phyloP scores from a whole-genome alignment of 805 yeast genomes.

The Wickerhamomyces bisporus region DNA sequence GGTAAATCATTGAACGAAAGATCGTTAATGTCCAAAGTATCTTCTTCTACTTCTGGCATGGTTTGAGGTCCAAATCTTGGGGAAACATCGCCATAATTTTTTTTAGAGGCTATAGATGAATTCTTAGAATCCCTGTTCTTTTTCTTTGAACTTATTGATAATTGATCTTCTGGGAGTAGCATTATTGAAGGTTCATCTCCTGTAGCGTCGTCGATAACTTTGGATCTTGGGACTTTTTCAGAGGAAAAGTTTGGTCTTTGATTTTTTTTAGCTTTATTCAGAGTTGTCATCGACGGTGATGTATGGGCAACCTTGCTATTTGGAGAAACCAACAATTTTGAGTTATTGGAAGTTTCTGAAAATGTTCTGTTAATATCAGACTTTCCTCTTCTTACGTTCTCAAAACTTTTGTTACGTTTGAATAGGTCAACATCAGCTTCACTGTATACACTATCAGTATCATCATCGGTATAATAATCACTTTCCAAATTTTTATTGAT shows the following conservation, averaged over 20 bases:
- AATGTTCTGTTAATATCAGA: neutral
- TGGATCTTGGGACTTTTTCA: constrained; percentile 65
- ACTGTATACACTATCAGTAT: constrained; percentile 21
- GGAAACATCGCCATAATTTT: neutral
- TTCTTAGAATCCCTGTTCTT: constrained; percentile 1
- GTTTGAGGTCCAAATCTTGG: neutral
- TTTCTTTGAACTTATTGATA: constrained; percentile 10
- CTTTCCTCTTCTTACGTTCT: constrained; percentile 1
- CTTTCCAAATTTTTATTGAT: constrained; percentile 18
- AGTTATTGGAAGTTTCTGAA: neutral
- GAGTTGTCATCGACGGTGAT: constrained; percentile 5
- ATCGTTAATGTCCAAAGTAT: constrained; percentile 31
- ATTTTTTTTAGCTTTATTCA: constrained; percentile 19
- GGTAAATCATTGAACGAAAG: constrained; percentile 81
- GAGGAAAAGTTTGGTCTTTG: constrained; percentile 62
- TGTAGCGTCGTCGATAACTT: constrained; percentile 59
- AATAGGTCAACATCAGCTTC: constrained; percentile 10
- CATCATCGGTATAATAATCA: constrained; percentile 28
- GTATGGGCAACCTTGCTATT: neutral
- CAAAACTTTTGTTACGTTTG: constrained; percentile 4
- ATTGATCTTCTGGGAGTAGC: constrained; percentile 44
- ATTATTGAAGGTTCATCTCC: constrained; percentile 63
- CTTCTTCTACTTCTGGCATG: constrained; percentile 4
- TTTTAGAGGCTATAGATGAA: neutral
- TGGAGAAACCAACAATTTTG: neutral